Evolutionary conservation across 768 basidiomycete genomes (phyloP), one percentile per base, ranked within the genome.

Genomic region (Suillus luteus): DNA sequence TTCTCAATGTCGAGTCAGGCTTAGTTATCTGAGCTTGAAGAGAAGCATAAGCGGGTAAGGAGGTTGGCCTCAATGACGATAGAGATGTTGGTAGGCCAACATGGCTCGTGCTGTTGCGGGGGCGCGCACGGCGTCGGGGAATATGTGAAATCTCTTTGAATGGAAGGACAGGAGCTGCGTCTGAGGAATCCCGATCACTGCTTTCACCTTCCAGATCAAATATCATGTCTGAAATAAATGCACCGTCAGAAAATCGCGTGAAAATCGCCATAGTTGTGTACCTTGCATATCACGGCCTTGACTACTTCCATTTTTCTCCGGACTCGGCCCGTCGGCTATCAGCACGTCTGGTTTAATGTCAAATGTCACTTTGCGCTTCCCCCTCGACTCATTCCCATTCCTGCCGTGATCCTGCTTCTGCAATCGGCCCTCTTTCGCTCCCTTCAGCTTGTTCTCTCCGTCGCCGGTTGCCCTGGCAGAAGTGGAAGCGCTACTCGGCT

Each of bases 291-390:
- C 77, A 5, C 40, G 76, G 65, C 44, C 69, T 69, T 44, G 70
- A 27, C 70, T 73, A 61, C 77, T 75, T 46, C 73, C 76, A 48
- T 73, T 73, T 49, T 71, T 69, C 62, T 75, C 76, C 22, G 73
- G 63, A 40, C 73, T 75, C 19, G 76, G 75, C 33, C 73, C 73
- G 37, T 81, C 78, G 65, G 82, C 82, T n/a, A 82, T 78, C 31
- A 81, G 76, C 12, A 83, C 81, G 44, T 80, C 85, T 24, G 86
- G 83, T 70, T 87, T 78, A 57, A 89, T 83, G 66, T 92, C 84
- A 68, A 92, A 92, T 10, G 88, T 90, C 37, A 92, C 88, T 72
- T 86, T 90, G 65, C 85, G 80, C 73, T 87, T 90, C 58, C 81
- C 77, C 79, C 78, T 89, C 77, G 75, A 68, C 70, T 73, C 63